Evolutionary conservation across 2,329 filamentous ascomycete genomes (phyloP), one percentile per base, ranked within the genome.

Genomic region (Didymella keratinophila): DNA sequence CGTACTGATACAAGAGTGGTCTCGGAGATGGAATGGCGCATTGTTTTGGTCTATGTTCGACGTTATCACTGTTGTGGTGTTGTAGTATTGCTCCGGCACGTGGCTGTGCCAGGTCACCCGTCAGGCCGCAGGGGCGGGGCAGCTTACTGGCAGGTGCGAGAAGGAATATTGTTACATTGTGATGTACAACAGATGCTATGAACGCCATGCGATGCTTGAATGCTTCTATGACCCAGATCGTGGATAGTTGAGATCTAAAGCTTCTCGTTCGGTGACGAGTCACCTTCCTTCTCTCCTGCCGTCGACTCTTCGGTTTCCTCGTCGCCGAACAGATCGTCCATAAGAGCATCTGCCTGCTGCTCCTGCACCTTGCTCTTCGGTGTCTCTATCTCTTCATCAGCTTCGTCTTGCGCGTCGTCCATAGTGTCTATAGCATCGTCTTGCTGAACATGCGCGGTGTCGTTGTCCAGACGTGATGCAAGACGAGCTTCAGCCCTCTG

Each of bases 281-380:
- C 14, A 4, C 14, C 10, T 2, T 23, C 30, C 16, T 25, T 25
- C 16, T 32, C 30, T 8, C 9, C 11, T 14, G 14, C 10, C n/a
- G 30, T 6, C 6, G 30, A 12, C 55, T 58, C 50, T 20, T 44
- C 39, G 0, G 21, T 16, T 9, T 2, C 6, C 10, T 30, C 23
- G 18, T 52, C 49, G 20, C 56, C 56, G 12, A 58, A 54, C 10
- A 58, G 18, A 30, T 58, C 56, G 5, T 54, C 50, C 7, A 58
- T 28, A 16, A 58, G 50, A 16, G 56, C 50, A 28, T 54, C 41
- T 8, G 56, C 56, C 27, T 53, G 44, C 8, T 54, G 50, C 14
- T 45, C 20, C 32, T 58, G 56, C 32, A 21, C 8, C n/a, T 50
- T 42, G 12, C 4, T 34, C 16, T 11, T 45, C 14, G 25, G 23